These are phyloP conservation scores for Thymus quinquecostatus DNA, from an alignment of 257 asterid species.

Conservation along the genomic window DNA sequence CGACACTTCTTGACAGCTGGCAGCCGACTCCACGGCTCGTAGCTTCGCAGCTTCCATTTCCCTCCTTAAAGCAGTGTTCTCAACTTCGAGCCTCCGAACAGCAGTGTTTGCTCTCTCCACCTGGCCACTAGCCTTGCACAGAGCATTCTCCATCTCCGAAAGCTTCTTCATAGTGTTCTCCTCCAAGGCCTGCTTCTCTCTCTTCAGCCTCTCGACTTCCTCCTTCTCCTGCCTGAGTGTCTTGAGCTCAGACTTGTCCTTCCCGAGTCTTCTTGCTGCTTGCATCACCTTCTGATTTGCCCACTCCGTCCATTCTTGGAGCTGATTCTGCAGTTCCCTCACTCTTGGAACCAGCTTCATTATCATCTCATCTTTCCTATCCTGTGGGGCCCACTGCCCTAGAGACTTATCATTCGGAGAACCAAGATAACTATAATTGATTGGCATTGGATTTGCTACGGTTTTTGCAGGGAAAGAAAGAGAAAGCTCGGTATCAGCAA, in stretches of 20 bases:
- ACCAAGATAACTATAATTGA: conserved; percentile 40
- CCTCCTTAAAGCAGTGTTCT: conserved; percentile 63
- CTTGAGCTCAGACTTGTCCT: conserved; percentile 91
- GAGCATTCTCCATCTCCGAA: conserved; percentile 84
- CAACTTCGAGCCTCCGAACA: conserved; percentile 75
- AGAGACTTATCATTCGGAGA: conserved; percentile 48
- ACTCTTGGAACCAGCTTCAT: conserved; percentile 75
- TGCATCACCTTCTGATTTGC: conserved; percentile 99
- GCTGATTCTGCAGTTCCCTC: conserved; percentile 77
- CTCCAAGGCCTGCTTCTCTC: conserved; percentile 76
- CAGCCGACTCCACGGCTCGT: conserved; percentile 76
- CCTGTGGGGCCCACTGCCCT: conserved; percentile 59
- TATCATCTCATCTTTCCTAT: conserved; percentile 83
- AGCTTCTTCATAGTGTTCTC: conserved; percentile 82
- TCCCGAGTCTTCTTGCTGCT: conserved; percentile 86
- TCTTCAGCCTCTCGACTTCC: conserved; percentile 87
- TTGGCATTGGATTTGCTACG: conserved; percentile 54
- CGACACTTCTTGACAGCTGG: conserved; percentile 71
- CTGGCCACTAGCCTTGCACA: conserved; percentile 82
- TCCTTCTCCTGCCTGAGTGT: conserved; percentile 89
- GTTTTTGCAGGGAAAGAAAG: conserved; percentile 74
- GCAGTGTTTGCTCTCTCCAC: conserved; percentile 77
- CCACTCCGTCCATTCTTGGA: conserved; percentile 99
- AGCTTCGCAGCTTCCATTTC: conserved; percentile 85
- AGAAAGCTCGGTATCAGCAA: conserved; percentile 87